A percentile compares a stretch with the other conserved stretches of the same genome.
phyloP scores from a whole-genome alignment of 1,139 yeast species.

The Suhomyces bokatorum region DNA sequence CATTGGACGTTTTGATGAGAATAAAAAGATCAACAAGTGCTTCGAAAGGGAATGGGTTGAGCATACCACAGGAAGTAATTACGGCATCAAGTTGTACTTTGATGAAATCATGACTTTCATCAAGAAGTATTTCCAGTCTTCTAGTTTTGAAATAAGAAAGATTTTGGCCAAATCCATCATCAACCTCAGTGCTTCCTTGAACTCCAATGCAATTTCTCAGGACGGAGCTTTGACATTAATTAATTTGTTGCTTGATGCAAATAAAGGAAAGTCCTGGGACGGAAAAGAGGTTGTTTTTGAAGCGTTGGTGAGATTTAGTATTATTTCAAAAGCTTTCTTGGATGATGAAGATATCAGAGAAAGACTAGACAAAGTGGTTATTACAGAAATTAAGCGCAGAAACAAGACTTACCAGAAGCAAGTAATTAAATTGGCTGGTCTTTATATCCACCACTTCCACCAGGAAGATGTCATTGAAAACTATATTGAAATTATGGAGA shows the following conservation, averaged over 20 bases:
- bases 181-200: slow-evolving; percentile 51
- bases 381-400: slow-evolving; percentile 65
- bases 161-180: slow-evolving; percentile 72
- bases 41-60: slow-evolving; percentile 80
- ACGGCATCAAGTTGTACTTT: slow-evolving; percentile 68
- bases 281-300: slow-evolving; percentile 80
- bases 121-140: slow-evolving; percentile 52
- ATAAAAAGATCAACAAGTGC: slow-evolving; percentile 41
- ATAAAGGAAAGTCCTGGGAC: slow-evolving; percentile 80
- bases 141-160: slow-evolving; percentile 65
- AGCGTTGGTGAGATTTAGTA: slow-evolving; percentile 63
- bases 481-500: slow-evolving; percentile 40
- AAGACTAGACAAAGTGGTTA: slow-evolving; percentile 45
- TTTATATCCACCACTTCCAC: slow-evolving; percentile 47
- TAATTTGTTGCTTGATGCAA: slow-evolving; percentile 57
- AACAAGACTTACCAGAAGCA: slow-evolving; percentile 64
- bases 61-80: slow-evolving; percentile 70
- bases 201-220: slow-evolving; percentile 31
- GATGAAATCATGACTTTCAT: slow-evolving; percentile 66
- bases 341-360: slow-evolving; percentile 26
- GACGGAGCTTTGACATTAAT: slow-evolving; percentile 42
- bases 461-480: slow-evolving; percentile 34
- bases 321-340: slow-evolving; percentile 41
- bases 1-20: slow-evolving; percentile 71
- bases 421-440: slow-evolving; percentile 52